Evolutionary conservation across 2,329 filamentous ascomycete genomes (phyloP).

Genomic region (Fusarium acutatum): DNA sequence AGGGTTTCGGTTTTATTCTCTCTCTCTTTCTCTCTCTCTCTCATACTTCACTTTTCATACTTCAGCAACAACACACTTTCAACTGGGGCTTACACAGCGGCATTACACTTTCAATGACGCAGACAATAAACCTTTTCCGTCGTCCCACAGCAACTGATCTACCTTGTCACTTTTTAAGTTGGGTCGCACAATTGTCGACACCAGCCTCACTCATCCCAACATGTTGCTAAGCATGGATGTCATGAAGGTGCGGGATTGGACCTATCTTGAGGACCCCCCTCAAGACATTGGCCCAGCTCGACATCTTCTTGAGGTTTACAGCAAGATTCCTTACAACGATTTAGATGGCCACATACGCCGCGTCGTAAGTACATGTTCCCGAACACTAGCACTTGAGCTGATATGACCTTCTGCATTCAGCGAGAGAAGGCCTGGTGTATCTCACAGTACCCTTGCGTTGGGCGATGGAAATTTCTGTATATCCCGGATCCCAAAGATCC

Average conservation of each 20-base stretch:
- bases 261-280: constrained; percentile 49
- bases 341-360: constrained; percentile 49
- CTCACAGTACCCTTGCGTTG: constrained; percentile 56
- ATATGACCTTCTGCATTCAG: constrained; percentile 41
- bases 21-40: constrained; percentile 2
- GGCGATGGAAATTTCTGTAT: constrained; percentile 60
- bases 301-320: constrained; percentile 51
- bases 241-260: constrained; percentile 52
- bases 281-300: constrained; percentile 48
- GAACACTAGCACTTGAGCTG: background rate
- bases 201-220: background rate
- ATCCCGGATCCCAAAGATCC: constrained; percentile 53
- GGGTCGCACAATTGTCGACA: background rate
- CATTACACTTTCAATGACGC: constrained; percentile 30
- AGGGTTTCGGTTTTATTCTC: constrained; percentile 11
- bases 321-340: constrained; percentile 47
- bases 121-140: background rate
- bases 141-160: background rate
- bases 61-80: background rate
- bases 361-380: constrained; percentile 43
- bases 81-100: constrained; percentile 4
- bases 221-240: constrained; percentile 43
- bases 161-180: background rate
- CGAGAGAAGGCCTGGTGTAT: constrained; percentile 57
- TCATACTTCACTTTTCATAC: background rate